Evolutionary conservation across 345 rosid genomes (phyloP).

Genomic region (Barbarea vulgaris): DNA sequence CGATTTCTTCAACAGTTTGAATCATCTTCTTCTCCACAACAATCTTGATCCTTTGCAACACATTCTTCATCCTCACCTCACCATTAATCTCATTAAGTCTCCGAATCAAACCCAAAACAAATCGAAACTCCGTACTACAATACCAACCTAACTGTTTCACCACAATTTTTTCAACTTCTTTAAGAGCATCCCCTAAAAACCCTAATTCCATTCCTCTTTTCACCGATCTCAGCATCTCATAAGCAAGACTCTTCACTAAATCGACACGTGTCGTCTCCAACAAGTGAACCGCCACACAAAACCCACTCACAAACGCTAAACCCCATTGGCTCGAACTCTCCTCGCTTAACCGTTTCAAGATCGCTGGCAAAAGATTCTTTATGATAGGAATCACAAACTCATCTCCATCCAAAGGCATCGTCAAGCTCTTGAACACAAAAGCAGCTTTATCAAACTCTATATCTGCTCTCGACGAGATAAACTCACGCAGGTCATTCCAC

Average conservation of each 20-base stretch:
- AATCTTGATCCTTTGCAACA: not conserved
- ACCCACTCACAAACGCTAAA: not conserved
- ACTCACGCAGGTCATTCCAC: not conserved
- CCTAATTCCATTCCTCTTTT: not conserved
- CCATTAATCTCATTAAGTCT: not conserved
- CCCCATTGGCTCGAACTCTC: not conserved
- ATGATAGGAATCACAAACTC: not conserved
- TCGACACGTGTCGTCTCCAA: conserved; percentile 8
- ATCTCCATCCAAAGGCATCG: not conserved
- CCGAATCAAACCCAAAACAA: conserved; percentile 7
- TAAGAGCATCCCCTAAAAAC: not conserved
- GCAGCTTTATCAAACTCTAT: not conserved
- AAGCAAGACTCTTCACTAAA: not conserved
- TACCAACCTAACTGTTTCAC: conserved; percentile 8
- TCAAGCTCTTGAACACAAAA: not conserved
- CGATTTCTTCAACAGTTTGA: not conserved
- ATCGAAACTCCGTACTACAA: not conserved
- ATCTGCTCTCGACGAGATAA: not conserved
- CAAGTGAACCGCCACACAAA: not conserved
- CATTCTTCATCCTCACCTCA: not conserved
- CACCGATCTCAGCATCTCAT: conserved; percentile 14
- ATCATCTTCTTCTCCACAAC: not conserved
- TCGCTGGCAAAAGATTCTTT: not conserved
- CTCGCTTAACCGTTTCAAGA: not conserved
- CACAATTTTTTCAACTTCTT: not conserved